These are phyloP conservation scores for Claviceps sp. DNA, from an alignment of 2,329 filamentous ascomycete genomes.

Conservation along the genomic window DNA sequence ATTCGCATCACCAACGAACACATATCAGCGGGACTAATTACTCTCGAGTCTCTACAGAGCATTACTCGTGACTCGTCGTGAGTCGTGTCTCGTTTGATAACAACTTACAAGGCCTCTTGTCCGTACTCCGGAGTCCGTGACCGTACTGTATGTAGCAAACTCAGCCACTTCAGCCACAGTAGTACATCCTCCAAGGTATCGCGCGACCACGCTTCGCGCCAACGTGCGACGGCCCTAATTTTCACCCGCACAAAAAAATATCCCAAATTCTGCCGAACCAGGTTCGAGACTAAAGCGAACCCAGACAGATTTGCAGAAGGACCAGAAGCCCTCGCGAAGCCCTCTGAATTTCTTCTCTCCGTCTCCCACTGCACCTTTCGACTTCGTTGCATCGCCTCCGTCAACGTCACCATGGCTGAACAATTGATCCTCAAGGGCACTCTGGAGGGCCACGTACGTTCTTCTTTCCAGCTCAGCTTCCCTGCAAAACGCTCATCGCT, in stretches of 20 bases:
- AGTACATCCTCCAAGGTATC: conserved; percentile 2
- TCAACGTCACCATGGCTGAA: conserved; percentile 61
- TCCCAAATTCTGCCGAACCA: conserved; percentile 23
- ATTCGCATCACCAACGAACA: too few relatives aligned
- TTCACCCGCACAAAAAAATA: conserved; percentile 38
- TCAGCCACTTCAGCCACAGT: neutral
- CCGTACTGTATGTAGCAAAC: too few relatives aligned
- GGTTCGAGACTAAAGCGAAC: conserved; percentile 8
- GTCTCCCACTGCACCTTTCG: conserved; percentile 17
- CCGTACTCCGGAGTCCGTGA: too few relatives aligned
- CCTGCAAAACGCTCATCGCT: conserved; percentile 4
- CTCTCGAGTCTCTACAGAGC: too few relatives aligned
- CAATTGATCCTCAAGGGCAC: conserved; percentile 92
- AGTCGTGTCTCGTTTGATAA: neutral
- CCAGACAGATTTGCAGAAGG: conserved; percentile 14
- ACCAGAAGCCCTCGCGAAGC: conserved; percentile 12
- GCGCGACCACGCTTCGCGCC: neutral
- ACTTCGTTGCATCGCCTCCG: conserved; percentile 25
- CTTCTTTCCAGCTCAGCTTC: conserved; percentile 11
- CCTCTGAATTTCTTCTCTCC: conserved; percentile 20
- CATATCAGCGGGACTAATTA: too few relatives aligned
- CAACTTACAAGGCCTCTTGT: neutral
- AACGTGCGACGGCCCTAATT: conserved; percentile 29
- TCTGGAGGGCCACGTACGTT: conserved; percentile 86
- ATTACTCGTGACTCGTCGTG: neutral